Evolutionary conservation across 495 filamentous ascomycete species (phyloP), one percentile per base, ranked within the genome.

Genomic region (Astrocystis sublimbata): DNA sequence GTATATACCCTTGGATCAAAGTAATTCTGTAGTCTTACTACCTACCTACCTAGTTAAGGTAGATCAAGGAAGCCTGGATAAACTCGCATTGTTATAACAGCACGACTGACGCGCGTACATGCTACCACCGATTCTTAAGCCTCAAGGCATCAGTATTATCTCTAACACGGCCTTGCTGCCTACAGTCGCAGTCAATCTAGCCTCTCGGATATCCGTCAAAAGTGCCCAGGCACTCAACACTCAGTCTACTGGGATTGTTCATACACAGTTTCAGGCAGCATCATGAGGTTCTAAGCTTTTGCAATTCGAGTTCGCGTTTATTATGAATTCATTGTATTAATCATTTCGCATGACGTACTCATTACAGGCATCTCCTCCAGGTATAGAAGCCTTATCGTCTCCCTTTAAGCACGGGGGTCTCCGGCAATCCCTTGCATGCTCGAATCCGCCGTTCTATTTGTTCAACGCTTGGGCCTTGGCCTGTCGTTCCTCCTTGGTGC

Each of bases 401-500:
- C 46, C 17, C 2, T 23, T 26, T 49, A 30, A 19, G 3, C 19
- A 50, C 21, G 23, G 1, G 17, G 23, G n/a, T 36, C 41, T 24
- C 26, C 10, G 7, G 28, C 17, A 9, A 42, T 43, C 12, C 19
- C n/a, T 4, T 12, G 38, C 46, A 4, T 9, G 36, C 36, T 23
- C n/a, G 8, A 8, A 8, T 31, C 23, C 43, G 10, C 13, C n/a
- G n/a, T 52, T 30, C n/a, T 79, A 81, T 73, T 89, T 85, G 77
- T 91, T 90, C 65, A 92, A 65, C 65, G 85, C 83, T 67, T 85
- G 75, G 45, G 82, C 83, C 70, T 84, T 88, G 4, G 82, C 85
- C 62, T 81, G 76, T 40, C 86, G 82, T 66, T 92, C 88, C 68
- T 89, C 87, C 69, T 85, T 86, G n/a, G 87, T 83, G 13, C 82